phyloP scores from a whole-genome alignment of 345 rosid genomes.

The Eucalyptus melliodora region DNA sequence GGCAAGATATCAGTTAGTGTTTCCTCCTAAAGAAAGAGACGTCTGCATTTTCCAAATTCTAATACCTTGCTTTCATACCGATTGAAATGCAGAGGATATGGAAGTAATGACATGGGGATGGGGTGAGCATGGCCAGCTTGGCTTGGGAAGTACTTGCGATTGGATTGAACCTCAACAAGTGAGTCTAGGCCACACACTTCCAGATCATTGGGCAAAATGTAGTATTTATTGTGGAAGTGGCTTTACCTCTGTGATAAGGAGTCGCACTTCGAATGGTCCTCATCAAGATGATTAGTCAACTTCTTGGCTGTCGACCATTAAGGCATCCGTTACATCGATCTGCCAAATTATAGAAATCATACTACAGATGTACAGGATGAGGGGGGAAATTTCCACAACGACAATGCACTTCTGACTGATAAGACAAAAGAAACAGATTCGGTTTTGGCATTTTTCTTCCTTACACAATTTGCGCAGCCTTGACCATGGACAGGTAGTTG shows the following conservation, averaged over 20 bases:
- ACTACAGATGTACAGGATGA: not conserved
- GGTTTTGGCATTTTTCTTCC: not conserved
- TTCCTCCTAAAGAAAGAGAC: not conserved
- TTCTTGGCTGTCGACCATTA: not conserved
- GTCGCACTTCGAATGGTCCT: not conserved
- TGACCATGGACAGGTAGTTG: not conserved
- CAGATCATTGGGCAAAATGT: not conserved
- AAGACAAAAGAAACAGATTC: not conserved
- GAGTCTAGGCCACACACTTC: constrained; percentile 6
- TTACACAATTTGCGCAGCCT: not conserved
- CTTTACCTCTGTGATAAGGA: constrained; percentile 39
- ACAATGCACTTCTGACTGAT: not conserved
- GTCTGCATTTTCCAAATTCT: not conserved
- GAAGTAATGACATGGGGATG: constrained; percentile 79
- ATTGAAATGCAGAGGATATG: constrained; percentile 39
- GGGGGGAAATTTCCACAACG: not conserved
- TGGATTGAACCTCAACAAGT: constrained; percentile 41
- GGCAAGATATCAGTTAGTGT: constrained; percentile 9
- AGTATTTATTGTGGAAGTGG: constrained; percentile 82
- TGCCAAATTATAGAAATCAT: not conserved
- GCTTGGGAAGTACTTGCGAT: constrained; percentile 52
- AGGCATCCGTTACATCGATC: not conserved
- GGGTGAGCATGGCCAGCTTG: constrained; percentile 99
- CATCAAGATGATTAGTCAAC: not conserved
- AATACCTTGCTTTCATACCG: not conserved